Conservation (phyloP, 2,329 filamentous ascomycete species). For the Aspergillus luchuensis region DNA sequence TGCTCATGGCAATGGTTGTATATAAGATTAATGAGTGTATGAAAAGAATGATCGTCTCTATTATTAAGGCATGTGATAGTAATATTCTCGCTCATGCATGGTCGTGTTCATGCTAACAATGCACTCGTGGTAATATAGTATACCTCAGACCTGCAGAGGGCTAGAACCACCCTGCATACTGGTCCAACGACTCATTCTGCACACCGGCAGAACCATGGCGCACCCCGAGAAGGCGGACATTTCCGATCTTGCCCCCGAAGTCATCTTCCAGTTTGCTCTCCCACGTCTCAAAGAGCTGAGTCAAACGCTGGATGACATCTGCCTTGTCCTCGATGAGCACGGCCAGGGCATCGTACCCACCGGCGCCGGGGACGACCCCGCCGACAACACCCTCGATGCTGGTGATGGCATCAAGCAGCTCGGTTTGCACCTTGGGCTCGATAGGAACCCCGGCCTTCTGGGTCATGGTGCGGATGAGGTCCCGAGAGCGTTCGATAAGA, state of each 20-base stretch:
- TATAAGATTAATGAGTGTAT: neutral
- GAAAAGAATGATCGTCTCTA: no score
- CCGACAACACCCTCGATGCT: conserved; percentile 77
- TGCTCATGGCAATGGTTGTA: no score
- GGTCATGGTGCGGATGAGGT: conserved; percentile 76
- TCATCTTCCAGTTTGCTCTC: conserved; percentile 51
- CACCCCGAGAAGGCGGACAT: conserved; percentile 49
- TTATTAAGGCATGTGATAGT: no score
- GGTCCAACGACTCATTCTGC: conserved; percentile 41
- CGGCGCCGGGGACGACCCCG: conserved; percentile 90
- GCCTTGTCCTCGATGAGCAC: conserved; percentile 75
- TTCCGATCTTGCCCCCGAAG: conserved; percentile 48
- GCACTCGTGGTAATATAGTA: neutral
- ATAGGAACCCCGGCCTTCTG: conserved; percentile 75
- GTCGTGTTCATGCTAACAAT: no score
- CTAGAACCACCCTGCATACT: conserved; percentile 41
- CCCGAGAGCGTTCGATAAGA: conserved; percentile 55
- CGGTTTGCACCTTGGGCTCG: conserved; percentile 83
- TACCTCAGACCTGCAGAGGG: neutral
- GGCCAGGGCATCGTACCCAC: conserved; percentile 87
- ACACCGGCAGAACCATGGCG: conserved; percentile 50
- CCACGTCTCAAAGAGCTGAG: conserved; percentile 67
- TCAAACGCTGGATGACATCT: conserved; percentile 62
- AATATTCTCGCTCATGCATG: neutral
- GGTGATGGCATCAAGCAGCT: conserved; percentile 74